Base-by-base conservation (phyloP, 768 basidiomycete genomes). In the Nidularia sp. region DNA sequence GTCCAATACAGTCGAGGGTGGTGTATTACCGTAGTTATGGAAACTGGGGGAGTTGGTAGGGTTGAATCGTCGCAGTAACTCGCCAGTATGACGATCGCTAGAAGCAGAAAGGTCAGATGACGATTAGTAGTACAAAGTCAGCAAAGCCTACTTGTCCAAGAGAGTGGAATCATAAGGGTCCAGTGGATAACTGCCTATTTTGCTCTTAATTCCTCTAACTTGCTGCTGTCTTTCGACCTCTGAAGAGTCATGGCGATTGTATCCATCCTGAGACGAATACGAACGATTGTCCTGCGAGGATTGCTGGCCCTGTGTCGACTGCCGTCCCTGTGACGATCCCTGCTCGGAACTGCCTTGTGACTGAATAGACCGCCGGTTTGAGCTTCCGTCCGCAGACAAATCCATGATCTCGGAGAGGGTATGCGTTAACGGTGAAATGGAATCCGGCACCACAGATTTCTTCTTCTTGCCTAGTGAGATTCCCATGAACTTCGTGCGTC, bases 1-100 rank as follows among this genome's bases (percentile, higher is more conserved):
- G 58, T 90, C 88, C 9, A 91, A 76, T 34, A 87, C 81, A 34
- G 73, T 67, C 0, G 63, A 59, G 1, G 87, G 84, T 0, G 75
- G 72, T 9, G 62, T 62, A 43, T 72, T 71, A 31, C 72, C 62
- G 58, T 77, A 78, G 57, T 77, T 64, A 55, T 79, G 72, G 57
- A 90, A 89, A 0, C 79, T 79, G 0, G 87, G 87, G 0, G 78
- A 76, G 12, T 69, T 71, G 2, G 70, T 71, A 5, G 71, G 68
- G 49, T 75, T 79, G n/a, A 90, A 70, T 22, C 76, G 77, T n/a
- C 68, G 73, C 18, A 87, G 60, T 9, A 90, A 59, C 8, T 71
- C 59, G 34, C 80, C 74, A 2, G 80, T 75, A 49, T 80, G 77
- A 36, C 71, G 76, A 59, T 89, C 88, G 49, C 88, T 90, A 53